phyloP scores from a whole-genome alignment of 1,284 basidiomycete genomes.

The Puccinia polysora region DNA sequence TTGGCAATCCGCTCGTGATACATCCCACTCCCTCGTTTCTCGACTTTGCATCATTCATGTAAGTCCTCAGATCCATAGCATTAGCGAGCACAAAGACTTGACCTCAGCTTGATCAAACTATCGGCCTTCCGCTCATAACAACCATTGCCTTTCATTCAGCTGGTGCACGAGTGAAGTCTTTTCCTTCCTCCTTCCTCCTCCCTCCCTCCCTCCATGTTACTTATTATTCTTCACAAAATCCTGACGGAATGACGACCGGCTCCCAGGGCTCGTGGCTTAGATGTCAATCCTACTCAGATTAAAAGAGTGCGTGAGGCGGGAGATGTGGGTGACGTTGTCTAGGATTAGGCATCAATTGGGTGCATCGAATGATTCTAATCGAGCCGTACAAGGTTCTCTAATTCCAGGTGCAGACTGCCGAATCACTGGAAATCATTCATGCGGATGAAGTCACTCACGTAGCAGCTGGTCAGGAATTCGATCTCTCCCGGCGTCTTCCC shows the following conservation, averaged over 20 bases:
- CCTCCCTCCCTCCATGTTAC: no score
- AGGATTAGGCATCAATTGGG: neutral
- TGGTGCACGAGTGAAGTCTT: neutral
- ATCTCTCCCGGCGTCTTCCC: no score
- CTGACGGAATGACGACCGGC: neutral
- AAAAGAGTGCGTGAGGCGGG: constrained; percentile 38
- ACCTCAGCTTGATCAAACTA: no score
- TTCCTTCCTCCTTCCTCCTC: neutral
- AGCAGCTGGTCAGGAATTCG: constrained; percentile 39
- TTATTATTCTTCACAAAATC: no score
- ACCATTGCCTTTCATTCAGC: neutral
- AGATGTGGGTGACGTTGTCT: constrained; percentile 39
- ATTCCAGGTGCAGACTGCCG: constrained; percentile 25
- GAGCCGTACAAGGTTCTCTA: neutral
- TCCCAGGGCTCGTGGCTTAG: constrained; percentile 52
- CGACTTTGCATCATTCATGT: constrained; percentile 51
- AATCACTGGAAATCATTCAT: constrained; percentile 45
- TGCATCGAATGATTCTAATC: neutral
- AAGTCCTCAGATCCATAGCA: neutral
- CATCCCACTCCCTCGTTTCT: constrained; percentile 49
- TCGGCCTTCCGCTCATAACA: no score
- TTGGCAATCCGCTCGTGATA: constrained; percentile 53
- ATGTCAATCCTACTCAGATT: constrained; percentile 47
- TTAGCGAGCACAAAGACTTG: neutral
- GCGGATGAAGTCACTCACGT: constrained; percentile 53